These are phyloP conservation scores for Cladosporium sphaerospermum DNA, from an alignment of 2,329 filamentous ascomycete genomes.

Conservation along the genomic window DNA sequence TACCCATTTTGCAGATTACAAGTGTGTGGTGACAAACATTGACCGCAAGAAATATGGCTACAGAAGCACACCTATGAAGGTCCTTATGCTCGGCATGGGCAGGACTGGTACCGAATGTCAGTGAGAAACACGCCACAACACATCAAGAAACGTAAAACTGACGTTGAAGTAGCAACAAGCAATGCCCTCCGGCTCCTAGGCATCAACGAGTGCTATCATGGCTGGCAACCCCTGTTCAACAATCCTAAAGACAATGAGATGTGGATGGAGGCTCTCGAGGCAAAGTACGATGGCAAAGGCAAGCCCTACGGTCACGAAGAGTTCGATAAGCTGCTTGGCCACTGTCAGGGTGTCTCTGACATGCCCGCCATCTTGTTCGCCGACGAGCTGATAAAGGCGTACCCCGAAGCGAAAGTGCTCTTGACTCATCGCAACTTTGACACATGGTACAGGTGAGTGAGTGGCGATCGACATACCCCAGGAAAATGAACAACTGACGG, in stretches of 20 bases:
- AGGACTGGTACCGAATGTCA: conserved; percentile 57
- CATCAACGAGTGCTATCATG: conserved; percentile 60
- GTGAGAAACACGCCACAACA: not conserved
- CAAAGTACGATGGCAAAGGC: conserved; percentile 16
- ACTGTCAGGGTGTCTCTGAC: conserved; percentile 39
- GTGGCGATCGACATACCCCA: not conserved
- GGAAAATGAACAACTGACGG: too few species aligned
- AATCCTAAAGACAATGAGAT: conserved; percentile 18
- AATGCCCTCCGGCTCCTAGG: conserved; percentile 54
- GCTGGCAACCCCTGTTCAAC: conserved; percentile 41
- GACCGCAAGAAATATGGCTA: conserved; percentile 14
- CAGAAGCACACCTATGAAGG: conserved; percentile 51
- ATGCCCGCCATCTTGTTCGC: conserved; percentile 16
- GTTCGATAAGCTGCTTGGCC: conserved; percentile 59
- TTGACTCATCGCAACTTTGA: conserved; percentile 52
- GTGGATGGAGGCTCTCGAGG: conserved; percentile 20
- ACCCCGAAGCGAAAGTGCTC: conserved; percentile 22
- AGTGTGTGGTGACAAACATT: conserved; percentile 10
- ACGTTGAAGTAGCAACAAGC: conserved; percentile 4
- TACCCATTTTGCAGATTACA: conserved; percentile 8
- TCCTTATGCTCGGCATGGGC: conserved; percentile 59
- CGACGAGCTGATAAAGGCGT: conserved; percentile 17
- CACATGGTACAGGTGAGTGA: conserved; percentile 18
- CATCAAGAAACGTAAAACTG: not conserved
- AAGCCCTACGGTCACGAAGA: not conserved